Evolutionary conservation across 1,284 basidiomycete genomes (phyloP).

Genomic region (Coriolopsis trogii): DNA sequence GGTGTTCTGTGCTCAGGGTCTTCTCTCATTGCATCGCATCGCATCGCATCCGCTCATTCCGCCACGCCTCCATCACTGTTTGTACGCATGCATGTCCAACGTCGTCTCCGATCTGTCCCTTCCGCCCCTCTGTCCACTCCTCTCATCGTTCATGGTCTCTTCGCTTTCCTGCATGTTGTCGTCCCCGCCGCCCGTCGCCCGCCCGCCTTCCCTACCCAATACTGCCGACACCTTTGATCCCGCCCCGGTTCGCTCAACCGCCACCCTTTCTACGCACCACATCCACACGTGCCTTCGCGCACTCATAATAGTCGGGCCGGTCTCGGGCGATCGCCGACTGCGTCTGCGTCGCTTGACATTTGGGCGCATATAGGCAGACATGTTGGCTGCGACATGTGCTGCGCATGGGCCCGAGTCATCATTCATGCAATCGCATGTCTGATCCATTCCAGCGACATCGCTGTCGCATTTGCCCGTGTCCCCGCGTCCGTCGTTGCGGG

Average conservation of each 20-base stretch:
- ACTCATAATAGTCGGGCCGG: neutral
- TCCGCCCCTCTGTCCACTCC: slow-evolving; percentile 7
- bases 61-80: slow-evolving; percentile 5
- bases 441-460: too few relatives aligned
- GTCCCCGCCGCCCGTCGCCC: slow-evolving; percentile 2
- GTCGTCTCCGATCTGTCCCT: neutral
- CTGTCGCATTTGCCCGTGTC: too few relatives aligned
- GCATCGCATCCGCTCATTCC: slow-evolving; percentile 12
- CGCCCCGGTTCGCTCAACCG: neutral
- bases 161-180: slow-evolving; percentile 22
- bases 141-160: slow-evolving; percentile 20
- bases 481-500: too few relatives aligned
- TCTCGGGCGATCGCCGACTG: neutral
- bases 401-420: too few relatives aligned
- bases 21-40: slow-evolving; percentile 14
- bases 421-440: too few relatives aligned
- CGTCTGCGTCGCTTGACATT: neutral
- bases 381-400: too few relatives aligned
- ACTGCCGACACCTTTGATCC: neutral
- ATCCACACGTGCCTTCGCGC: neutral
- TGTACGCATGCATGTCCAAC: slow-evolving; percentile 9
- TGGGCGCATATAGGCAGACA: neutral
- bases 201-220: neutral
- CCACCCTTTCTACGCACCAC: neutral
- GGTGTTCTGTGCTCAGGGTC: neutral